phyloP scores from a whole-genome alignment of 306 rosid genomes.

The Corylus heterophylla region DNA sequence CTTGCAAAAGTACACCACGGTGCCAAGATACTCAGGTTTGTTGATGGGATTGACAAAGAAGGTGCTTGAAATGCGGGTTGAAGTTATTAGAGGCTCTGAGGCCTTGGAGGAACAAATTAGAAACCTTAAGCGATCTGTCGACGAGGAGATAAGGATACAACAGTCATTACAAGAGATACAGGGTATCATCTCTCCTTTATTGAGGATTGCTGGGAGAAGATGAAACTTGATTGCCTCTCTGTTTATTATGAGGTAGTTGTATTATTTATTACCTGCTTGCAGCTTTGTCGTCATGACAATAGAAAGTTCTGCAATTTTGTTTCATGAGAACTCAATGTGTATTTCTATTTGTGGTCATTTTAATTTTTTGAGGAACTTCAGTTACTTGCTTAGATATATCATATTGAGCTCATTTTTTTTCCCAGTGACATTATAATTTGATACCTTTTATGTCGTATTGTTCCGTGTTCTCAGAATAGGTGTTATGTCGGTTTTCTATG shows the following conservation, averaged over 20 bases:
- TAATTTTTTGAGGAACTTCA: neutral
- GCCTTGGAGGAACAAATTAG: constrained; percentile 47
- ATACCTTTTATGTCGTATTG: too few relatives aligned
- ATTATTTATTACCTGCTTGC: neutral
- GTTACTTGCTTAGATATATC: neutral
- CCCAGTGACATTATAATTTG: neutral
- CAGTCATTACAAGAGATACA: constrained; percentile 73
- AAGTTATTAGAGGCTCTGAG: constrained; percentile 57
- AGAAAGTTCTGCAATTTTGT: constrained; percentile 21
- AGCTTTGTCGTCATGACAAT: constrained; percentile 9
- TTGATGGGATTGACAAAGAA: constrained; percentile 69
- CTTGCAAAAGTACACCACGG: constrained; percentile 60
- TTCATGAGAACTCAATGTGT: neutral
- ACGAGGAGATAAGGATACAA: constrained; percentile 76
- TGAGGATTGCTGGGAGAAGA: constrained; percentile 77
- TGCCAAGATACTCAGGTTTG: constrained; percentile 60
- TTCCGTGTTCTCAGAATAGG: too few relatives aligned
- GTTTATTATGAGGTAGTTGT: constrained; percentile 11
- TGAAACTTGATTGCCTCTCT: constrained; percentile 31
- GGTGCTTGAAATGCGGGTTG: constrained; percentile 68
- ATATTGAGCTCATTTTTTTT: neutral
- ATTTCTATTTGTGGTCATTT: neutral
- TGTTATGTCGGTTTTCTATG: too few relatives aligned
- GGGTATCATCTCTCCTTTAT: constrained; percentile 80
- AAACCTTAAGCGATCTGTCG: constrained; percentile 73